Conservation (phyloP, 176 grass and related monocot species). For the Cenchrus americanus region DNA sequence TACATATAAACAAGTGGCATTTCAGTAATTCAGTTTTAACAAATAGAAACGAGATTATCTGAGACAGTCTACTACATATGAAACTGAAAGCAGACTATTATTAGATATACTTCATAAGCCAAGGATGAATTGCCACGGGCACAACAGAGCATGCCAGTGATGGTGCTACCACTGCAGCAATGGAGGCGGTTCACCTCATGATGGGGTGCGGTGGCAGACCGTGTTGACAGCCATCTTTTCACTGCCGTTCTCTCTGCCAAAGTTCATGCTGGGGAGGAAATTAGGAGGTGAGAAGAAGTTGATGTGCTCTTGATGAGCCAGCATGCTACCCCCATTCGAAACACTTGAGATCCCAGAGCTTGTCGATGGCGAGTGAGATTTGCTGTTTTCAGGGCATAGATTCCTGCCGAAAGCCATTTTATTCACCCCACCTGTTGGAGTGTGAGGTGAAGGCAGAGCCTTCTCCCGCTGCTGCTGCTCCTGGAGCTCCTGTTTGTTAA, state of each 20-base stretch:
- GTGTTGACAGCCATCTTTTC: conserved; percentile 30
- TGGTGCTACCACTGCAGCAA: background rate
- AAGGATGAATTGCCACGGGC: conserved; percentile 94
- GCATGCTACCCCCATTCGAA: conserved; percentile 32
- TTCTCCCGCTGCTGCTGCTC: conserved; percentile 37
- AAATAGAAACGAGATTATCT: background rate
- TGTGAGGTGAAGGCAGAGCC: background rate
- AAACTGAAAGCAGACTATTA: conserved; percentile 13
- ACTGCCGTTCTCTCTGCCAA: conserved; percentile 19
- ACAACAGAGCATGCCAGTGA: conserved; percentile 13
- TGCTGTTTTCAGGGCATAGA: background rate
- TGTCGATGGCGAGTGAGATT: conserved; percentile 36
- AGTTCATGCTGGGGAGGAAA: conserved; percentile 24
- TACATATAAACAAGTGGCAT: background rate
- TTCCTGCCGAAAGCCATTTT: conserved; percentile 21
- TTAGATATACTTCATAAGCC: conserved; percentile 62
- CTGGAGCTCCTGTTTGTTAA: conserved; percentile 77
- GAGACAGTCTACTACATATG: background rate
- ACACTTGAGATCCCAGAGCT: conserved; percentile 48
- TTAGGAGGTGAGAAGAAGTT: conserved; percentile 39
- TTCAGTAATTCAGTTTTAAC: background rate
- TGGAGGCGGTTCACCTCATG: conserved; percentile 32
- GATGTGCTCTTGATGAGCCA: conserved; percentile 48
- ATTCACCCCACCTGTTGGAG: conserved; percentile 16
- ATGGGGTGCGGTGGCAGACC: conserved; percentile 24